Evolutionary conservation across 2,329 filamentous ascomycete species (phyloP).

Genomic region (Fusarium tanahbumbuense): DNA sequence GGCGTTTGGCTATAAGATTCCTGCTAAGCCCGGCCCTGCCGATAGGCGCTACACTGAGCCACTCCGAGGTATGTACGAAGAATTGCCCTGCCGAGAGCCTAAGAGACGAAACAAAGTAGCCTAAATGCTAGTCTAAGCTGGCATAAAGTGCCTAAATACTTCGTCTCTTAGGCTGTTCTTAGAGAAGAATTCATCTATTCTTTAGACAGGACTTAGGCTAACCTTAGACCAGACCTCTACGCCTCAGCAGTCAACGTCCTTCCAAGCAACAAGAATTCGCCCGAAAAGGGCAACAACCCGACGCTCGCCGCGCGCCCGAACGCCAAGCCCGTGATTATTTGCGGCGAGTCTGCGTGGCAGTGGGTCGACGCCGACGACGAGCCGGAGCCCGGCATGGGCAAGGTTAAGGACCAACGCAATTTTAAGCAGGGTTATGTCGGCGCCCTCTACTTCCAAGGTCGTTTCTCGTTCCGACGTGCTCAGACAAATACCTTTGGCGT

Average conservation of each 20-base stretch:
- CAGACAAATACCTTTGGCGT: neutral
- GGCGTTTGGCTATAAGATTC: neutral
- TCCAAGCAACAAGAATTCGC: neutral
- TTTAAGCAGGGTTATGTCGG: neutral
- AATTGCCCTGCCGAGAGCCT: neutral
- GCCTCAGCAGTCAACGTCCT: conserved; percentile 1
- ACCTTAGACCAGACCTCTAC: neutral
- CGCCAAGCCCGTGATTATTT: conserved; percentile 9
- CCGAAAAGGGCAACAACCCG: conserved; percentile 4
- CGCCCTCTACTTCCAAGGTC: neutral
- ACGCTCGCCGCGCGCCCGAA: neutral
- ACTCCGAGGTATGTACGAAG: neutral
- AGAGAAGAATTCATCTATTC: too few relatives aligned
- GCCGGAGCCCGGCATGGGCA: conserved; percentile 3
- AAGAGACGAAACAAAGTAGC: too few relatives aligned
- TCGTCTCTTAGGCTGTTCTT: neutral
- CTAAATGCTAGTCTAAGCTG: too few relatives aligned
- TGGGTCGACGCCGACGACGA: conserved; percentile 12
- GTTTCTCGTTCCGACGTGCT: neutral
- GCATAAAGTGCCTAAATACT: too few relatives aligned
- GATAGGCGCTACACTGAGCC: neutral
- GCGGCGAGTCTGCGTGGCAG: neutral
- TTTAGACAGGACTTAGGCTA: neutral
- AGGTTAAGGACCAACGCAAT: neutral
- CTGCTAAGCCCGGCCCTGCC: neutral